These are phyloP conservation scores for Pythium inflatum DNA, from an alignment of 352 stramenopile genomes.

Conservation along the genomic window DNA sequence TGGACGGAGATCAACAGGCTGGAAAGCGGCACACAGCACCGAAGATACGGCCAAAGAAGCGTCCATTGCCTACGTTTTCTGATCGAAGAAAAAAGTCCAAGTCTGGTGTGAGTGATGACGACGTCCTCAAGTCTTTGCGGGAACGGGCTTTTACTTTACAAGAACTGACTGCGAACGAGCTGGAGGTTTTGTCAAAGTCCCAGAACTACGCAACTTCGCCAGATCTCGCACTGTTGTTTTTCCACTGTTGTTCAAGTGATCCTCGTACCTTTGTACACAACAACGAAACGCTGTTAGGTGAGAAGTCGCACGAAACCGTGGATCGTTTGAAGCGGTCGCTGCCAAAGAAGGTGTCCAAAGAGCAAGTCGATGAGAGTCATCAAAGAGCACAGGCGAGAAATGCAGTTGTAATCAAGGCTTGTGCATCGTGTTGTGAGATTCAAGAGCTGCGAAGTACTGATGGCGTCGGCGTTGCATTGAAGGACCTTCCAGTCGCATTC, in stretches of 20 bases:
- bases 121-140: background rate
- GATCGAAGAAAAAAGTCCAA: too few species aligned
- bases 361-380: background rate
- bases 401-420: background rate
- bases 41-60: too few species aligned
- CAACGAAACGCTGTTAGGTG: background rate
- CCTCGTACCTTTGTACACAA: background rate
- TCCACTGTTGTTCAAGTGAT: conserved; percentile 3
- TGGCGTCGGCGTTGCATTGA: too few species aligned
- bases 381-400: background rate
- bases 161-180: conserved; percentile 1
- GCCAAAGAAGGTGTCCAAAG: background rate
- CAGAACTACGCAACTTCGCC: background rate
- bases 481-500: background rate
- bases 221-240: background rate
- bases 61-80: too few species aligned
- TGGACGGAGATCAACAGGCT: too few species aligned
- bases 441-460: background rate
- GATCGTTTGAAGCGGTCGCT: background rate
- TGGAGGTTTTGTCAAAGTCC: too few species aligned
- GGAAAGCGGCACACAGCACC: too few species aligned
- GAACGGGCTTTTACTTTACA: too few species aligned
- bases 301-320: background rate
- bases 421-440: conserved; percentile 4
- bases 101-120: too few species aligned